Evolutionary conservation across 768 basidiomycete genomes (phyloP).

Genomic region (Clitopilus hobsonii): DNA sequence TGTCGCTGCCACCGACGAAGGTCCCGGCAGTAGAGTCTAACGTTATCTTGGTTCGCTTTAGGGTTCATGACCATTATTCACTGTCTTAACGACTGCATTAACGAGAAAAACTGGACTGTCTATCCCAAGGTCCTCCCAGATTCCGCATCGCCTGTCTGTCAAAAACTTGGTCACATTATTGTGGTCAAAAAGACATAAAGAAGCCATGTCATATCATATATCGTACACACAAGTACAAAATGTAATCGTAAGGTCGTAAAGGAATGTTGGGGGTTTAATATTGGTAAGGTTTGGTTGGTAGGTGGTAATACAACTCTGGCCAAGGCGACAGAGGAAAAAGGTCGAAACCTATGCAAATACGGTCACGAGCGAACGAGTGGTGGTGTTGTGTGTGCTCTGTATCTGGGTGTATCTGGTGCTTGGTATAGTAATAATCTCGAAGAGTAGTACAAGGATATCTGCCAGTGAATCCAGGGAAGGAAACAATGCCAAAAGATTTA

Average conservation of each 20-base stretch:
- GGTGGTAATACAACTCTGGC: not conserved
- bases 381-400: no score
- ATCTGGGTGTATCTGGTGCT: no score
- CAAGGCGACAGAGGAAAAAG: not conserved
- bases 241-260: conserved; percentile 1
- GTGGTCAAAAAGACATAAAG: not conserved
- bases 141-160: no score
- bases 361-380: not conserved
- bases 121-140: no score
- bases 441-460: not conserved
- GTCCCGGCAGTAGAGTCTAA: no score
- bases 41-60: no score
- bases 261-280: not conserved
- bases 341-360: not conserved
- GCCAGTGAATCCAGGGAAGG: not conserved
- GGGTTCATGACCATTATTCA: no score
- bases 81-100: no score
- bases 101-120: no score
- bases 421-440: not conserved
- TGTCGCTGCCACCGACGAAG: no score
- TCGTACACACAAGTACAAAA: conserved; percentile 1
- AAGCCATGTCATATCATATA: not conserved
- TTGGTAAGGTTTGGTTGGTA: not conserved
- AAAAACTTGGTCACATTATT: conserved; percentile 1
- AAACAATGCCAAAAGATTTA: not conserved